Conservation (phyloP, 2,329 filamentous ascomycete species). For the Davidsoniella virescens region DNA sequence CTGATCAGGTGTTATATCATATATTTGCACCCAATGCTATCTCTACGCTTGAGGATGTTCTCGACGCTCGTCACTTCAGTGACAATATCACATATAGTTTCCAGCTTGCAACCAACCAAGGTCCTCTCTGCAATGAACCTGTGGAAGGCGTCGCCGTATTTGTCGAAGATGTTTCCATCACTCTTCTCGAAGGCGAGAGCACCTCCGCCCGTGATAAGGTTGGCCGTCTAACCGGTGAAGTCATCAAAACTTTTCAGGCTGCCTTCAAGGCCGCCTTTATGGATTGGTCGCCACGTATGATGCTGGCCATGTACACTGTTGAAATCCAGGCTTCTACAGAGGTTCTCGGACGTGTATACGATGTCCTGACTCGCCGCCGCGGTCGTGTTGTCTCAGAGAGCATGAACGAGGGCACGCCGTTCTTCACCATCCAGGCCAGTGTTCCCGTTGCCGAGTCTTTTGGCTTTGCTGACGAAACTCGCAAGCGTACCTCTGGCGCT, state of each 20-base stretch:
- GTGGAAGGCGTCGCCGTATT: slow-evolving; percentile 87
- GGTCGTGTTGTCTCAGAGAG: slow-evolving; percentile 79
- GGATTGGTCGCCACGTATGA: slow-evolving; percentile 88
- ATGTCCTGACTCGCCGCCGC: slow-evolving; percentile 86
- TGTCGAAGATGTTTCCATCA: slow-evolving; percentile 60
- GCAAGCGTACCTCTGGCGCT: slow-evolving; percentile 79
- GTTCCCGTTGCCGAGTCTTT: slow-evolving; percentile 91
- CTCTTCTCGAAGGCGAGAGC: slow-evolving; percentile 35
- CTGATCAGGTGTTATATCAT: slow-evolving; percentile 52
- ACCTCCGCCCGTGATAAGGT: slow-evolving; percentile 31
- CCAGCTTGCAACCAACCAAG: slow-evolving; percentile 77
- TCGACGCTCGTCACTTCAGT: slow-evolving; percentile 52
- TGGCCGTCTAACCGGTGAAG: slow-evolving; percentile 75
- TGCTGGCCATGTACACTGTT: slow-evolving; percentile 94
- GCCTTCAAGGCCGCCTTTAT: slow-evolving; percentile 75
- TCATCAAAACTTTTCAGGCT: slow-evolving; percentile 76
- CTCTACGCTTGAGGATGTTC: slow-evolving; percentile 29
- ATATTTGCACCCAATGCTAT: slow-evolving; percentile 35
- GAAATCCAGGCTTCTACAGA: slow-evolving; percentile 95
- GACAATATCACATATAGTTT: slow-evolving; percentile 92
- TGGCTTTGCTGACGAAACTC: slow-evolving; percentile 90
- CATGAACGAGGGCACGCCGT: slow-evolving; percentile 88
- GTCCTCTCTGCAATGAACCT: slow-evolving; percentile 81
- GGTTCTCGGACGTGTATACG: slow-evolving; percentile 88
- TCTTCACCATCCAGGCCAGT: slow-evolving; percentile 81